Conservation (phyloP, 2,329 filamentous ascomycete genomes). For the Sphaerulina vaccinii region DNA sequence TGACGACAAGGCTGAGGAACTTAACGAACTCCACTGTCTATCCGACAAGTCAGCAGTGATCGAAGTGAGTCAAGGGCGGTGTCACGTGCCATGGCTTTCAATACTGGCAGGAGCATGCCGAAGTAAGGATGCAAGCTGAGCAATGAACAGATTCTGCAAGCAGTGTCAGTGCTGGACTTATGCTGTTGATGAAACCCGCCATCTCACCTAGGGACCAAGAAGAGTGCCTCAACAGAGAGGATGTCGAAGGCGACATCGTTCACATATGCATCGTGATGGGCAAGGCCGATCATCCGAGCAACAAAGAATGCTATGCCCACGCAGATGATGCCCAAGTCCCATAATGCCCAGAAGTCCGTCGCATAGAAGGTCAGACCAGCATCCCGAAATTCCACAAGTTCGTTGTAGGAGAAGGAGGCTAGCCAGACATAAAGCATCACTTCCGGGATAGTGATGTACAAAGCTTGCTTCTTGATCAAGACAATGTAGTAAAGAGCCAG, state of each 20-base stretch:
- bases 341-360: conserved; percentile 77
- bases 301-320: conserved; percentile 60
- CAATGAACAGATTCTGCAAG: conserved; percentile 72
- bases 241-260: conserved; percentile 83
- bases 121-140: conserved; percentile 87
- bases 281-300: conserved; percentile 65
- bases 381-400: conserved; percentile 75
- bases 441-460: conserved; percentile 67
- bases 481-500: conserved; percentile 83
- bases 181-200: background rate
- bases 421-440: conserved; percentile 80
- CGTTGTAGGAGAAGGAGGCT: conserved; percentile 79
- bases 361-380: conserved; percentile 84
- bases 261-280: conserved; percentile 58
- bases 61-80: conserved; percentile 2
- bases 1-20: conserved; percentile 73
- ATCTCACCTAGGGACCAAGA: conserved; percentile 71
- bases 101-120: conserved; percentile 81
- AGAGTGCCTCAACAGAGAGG: conserved; percentile 82
- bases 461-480: conserved; percentile 66
- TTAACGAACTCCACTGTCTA: conserved; percentile 83
- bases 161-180: background rate
- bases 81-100: conserved; percentile 76
- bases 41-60: conserved; percentile 9
- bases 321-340: conserved; percentile 45